A percentile compares a stretch with the other conserved stretches of the same genome.
phyloP scores from a whole-genome alignment of 2,329 filamentous ascomycete species.

The Camptophora hylomeconis region DNA sequence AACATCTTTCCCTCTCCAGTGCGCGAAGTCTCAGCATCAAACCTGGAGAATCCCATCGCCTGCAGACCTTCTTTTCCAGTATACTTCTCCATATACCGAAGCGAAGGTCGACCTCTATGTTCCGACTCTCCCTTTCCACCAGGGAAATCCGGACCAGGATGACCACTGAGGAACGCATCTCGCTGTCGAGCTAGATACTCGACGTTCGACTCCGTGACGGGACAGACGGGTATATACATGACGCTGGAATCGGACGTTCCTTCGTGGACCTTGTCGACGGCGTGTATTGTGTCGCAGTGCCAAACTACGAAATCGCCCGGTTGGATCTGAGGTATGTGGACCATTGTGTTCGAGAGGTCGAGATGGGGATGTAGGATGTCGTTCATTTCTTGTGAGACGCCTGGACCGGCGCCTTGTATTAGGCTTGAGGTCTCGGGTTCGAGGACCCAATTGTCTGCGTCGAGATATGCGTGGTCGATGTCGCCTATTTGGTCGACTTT shows the following conservation, averaged over 20 bases:
- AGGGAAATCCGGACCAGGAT: conserved; percentile 57
- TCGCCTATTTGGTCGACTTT: no score
- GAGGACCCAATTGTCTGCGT: no score
- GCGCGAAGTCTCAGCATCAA: no score
- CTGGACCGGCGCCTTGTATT: conserved; percentile 47
- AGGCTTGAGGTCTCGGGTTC: conserved; percentile 29
- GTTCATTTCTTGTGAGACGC: conserved; percentile 57
- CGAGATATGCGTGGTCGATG: no score
- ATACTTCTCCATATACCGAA: no score
- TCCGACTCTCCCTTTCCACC: conserved; percentile 29
- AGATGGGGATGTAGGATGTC: conserved; percentile 56
- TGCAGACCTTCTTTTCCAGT: no score
- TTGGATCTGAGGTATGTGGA: conserved; percentile 53
- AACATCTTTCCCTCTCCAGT: conserved; percentile 28
- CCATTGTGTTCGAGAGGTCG: conserved; percentile 54
- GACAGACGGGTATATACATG: conserved; percentile 78
- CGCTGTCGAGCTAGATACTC: conserved; percentile 58
- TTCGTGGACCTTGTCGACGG: conserved; percentile 65
- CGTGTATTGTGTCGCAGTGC: conserved; percentile 51
- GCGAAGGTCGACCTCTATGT: no score
- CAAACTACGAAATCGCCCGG: conserved; percentile 62
- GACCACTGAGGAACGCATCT: conserved; percentile 55
- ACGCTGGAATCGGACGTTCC: conserved; percentile 68
- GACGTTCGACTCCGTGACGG: conserved; percentile 62
- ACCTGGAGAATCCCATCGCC: no score